These are phyloP conservation scores for Madurella fahalii DNA, from an alignment of 2,329 filamentous ascomycete genomes.

Conservation along the genomic window DNA sequence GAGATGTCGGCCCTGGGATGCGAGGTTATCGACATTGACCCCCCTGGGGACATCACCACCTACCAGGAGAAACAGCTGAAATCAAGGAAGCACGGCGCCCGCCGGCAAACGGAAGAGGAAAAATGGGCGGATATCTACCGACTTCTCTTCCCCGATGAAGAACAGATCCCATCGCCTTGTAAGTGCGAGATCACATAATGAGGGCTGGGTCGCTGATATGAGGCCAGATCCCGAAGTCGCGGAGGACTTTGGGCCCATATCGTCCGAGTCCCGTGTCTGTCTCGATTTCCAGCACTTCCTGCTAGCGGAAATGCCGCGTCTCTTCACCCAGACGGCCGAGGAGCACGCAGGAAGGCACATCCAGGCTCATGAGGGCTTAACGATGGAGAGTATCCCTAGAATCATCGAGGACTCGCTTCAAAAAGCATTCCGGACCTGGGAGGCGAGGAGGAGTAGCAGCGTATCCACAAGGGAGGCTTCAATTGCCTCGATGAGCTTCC, in stretches of 20 bases:
- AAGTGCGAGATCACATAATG: slow-evolving; percentile 10
- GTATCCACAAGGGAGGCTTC: slow-evolving; percentile 7
- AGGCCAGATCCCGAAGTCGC: slow-evolving; percentile 23
- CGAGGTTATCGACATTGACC: slow-evolving; percentile 8
- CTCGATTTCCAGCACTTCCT: slow-evolving; percentile 24
- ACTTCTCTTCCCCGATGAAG: slow-evolving; percentile 22
- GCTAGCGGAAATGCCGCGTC: slow-evolving; percentile 18
- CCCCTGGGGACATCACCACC: slow-evolving; percentile 21
- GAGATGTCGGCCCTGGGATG: slow-evolving; percentile 20
- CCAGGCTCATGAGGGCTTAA: slow-evolving; percentile 8
- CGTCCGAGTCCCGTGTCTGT: slow-evolving; percentile 14
- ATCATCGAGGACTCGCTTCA: slow-evolving; percentile 18
- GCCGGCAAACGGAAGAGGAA: slow-evolving; percentile 21
- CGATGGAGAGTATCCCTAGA: slow-evolving; percentile 15
- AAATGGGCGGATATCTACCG: slow-evolving; percentile 27
- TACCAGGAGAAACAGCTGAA: slow-evolving; percentile 25
- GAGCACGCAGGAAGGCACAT: slow-evolving; percentile 17
- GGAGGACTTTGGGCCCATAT: slow-evolving; percentile 17
- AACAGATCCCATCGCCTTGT: slow-evolving; percentile 26
- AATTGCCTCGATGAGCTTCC: slow-evolving; percentile 6
- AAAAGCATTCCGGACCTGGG: slow-evolving; percentile 19
- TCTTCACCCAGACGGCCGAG: slow-evolving; percentile 22
- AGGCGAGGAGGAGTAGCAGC: slow-evolving; percentile 8
- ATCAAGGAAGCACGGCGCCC: slow-evolving; percentile 20
- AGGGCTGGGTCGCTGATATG: slow-evolving; percentile 15